Percentiles rank a stretch among this genome's conserved stretches.
phyloP scores from a whole-genome alignment of 371 early-diverging fungal species.

The Apophysomyces elegans region DNA sequence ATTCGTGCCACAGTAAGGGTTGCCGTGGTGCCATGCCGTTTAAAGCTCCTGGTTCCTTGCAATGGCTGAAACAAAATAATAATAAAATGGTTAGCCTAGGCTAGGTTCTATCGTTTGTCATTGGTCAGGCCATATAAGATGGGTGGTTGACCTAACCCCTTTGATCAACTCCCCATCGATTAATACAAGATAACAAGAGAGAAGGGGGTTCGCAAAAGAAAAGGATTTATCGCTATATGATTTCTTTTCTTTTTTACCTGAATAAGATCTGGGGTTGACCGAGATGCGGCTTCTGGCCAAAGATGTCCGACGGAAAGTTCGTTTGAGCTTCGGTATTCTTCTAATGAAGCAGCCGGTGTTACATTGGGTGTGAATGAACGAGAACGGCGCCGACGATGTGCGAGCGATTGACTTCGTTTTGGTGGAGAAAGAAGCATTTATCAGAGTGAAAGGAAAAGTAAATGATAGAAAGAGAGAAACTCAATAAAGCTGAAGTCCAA shows the following conservation, averaged over 20 bases:
- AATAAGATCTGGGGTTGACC: slow-evolving; percentile 12
- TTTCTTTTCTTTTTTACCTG: too few species aligned
- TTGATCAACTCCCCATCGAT: not conserved
- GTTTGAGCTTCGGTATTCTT: not conserved
- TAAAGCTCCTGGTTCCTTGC: not conserved
- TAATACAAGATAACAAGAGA: too few species aligned
- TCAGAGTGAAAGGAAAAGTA: not conserved
- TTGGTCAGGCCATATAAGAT: not conserved
- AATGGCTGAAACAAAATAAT: not conserved
- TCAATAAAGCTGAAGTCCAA: too few species aligned
- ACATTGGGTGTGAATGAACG: not conserved
- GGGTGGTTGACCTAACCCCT: too few species aligned
- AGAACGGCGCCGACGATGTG: slow-evolving; percentile 6
- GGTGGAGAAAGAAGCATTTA: not conserved
- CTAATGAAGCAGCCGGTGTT: not conserved
- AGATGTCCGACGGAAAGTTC: not conserved
- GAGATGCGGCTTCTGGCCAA: slow-evolving; percentile 6
- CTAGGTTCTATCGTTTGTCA: not conserved
- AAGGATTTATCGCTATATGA: too few species aligned
- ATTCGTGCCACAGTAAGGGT: slow-evolving; percentile 2
- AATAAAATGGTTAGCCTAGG: not conserved
- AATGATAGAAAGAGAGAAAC: not conserved
- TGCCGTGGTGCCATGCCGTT: slow-evolving; percentile 11
- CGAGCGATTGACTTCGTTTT: not conserved
- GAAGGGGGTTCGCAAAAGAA: too few species aligned